Percentiles rank a stretch among this genome's conserved stretches.
These are phyloP conservation scores for Arctostaphylos glauca DNA, from an alignment of 148 eudicot genomes.

Conservation along the genomic window DNA sequence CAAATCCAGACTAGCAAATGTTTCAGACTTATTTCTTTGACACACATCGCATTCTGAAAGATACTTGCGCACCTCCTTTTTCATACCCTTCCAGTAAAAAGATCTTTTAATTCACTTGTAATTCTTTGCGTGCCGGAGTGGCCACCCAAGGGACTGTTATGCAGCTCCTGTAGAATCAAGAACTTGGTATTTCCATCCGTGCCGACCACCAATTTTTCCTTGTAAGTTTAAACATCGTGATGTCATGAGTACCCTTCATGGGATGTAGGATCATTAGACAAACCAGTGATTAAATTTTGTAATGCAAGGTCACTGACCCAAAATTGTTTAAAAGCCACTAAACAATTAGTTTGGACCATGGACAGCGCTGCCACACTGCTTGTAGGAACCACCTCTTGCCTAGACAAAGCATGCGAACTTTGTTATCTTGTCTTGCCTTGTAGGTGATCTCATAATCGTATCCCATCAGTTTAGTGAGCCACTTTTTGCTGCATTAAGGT, in stretches of 20 bases:
- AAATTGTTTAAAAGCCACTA: too few relatives aligned
- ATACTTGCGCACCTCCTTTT: neutral
- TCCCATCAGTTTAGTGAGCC: conserved; percentile 3
- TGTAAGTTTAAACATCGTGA: too few relatives aligned
- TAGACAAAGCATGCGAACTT: neutral
- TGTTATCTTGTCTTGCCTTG: neutral
- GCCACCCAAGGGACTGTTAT: neutral
- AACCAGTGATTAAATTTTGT: too few relatives aligned
- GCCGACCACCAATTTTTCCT: too few relatives aligned
- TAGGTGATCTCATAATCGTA: neutral
- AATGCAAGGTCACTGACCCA: too few relatives aligned
- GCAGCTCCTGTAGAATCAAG: neutral
- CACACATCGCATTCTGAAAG: neutral
- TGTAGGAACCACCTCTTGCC: neutral
- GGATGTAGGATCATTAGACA: too few relatives aligned
- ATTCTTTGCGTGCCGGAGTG: neutral
- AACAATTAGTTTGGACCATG: neutral
- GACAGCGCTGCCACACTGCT: neutral
- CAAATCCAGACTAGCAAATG: neutral
- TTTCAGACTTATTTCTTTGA: neutral
- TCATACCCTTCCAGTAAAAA: neutral
- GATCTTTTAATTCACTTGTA: too few relatives aligned
- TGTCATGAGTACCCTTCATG: too few relatives aligned
- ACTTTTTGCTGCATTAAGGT: neutral
- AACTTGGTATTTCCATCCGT: neutral